These are phyloP conservation scores for Posidonia australis DNA, from an alignment of 106 monocot species.

Conservation along the genomic window DNA sequence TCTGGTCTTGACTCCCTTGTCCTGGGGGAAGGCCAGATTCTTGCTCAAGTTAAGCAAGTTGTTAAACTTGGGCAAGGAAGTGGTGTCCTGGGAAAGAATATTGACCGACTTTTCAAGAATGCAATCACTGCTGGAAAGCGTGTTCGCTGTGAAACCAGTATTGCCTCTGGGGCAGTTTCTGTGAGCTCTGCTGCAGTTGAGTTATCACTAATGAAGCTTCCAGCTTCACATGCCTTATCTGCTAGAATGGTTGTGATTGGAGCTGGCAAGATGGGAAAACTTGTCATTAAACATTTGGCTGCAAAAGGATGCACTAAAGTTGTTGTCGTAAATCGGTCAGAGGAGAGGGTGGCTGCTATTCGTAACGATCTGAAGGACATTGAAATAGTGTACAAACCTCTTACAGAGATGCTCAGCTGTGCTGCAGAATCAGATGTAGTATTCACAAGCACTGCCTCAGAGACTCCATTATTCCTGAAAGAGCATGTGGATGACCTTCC, in stretches of 20 bases:
- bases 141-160: constrained; percentile 84
- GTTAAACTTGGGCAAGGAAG: constrained; percentile 65
- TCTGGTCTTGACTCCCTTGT: constrained; percentile 95
- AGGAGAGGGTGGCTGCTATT: constrained; percentile 61
- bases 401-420: constrained; percentile 56
- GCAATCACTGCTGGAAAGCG: constrained; percentile 89
- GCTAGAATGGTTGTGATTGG: constrained; percentile 86
- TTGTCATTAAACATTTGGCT: constrained; percentile 85
- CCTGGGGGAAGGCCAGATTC: constrained; percentile 94
- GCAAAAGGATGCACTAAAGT: constrained; percentile 56
- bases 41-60: constrained; percentile 94
- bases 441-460: constrained; percentile 94
- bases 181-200: constrained; percentile 98
- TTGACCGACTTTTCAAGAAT: constrained; percentile 88
- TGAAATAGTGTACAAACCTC: constrained; percentile 73
- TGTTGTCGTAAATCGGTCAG: constrained; percentile 72
- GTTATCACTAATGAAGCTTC: constrained; percentile 88
- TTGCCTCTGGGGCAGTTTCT: constrained; percentile 88
- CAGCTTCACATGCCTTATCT: constrained; percentile 30
- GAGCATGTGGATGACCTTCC: constrained; percentile 67
- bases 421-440: constrained; percentile 85
- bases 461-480: constrained; percentile 67
- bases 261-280: constrained; percentile 97
- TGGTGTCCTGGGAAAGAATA: constrained; percentile 81
- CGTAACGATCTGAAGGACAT: constrained; percentile 66